Base-by-base conservation (phyloP, 164 flowering plant genomes). In the Annona cherimola region DNA sequence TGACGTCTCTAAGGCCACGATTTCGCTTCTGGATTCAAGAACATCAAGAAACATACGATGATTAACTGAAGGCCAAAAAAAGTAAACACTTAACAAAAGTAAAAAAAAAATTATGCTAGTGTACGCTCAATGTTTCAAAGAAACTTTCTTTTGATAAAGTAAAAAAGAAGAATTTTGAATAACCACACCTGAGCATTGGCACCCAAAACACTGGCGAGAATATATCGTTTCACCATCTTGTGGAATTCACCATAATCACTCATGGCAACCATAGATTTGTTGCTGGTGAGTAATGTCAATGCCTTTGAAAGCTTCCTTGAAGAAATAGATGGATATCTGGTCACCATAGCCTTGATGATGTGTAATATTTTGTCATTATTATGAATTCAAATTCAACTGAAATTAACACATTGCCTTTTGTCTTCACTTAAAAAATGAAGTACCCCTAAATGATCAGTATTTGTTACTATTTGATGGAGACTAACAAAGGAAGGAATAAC, bases 161-260 rank as follows among this genome's bases (percentile, higher is more conserved):
- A 16, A 50, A 5, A n/a, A 16, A 50, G 4, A 19, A 42, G 40
- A 50, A 50, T 8, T 42, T 18, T 39, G 55, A 60, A 61, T 26
- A 60, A 43, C 61, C 57, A 64, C 74, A 95, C 99, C 99, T 91
- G 98, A 77, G 99, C 97, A 82, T 68, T 83, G 26, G 94, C 72
- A 61, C 96, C 96, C 78, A 96, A 71, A 73, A 88, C 73, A 75
- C 84, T 79, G n/a, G 87, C 66, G 45, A 96, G 79, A 44, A 93
- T 42, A 67, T 76, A 59, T 20, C 86, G 80, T 73, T 93, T 96
- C 5, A 77, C 84, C 71, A 77, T 78, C 81, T 86, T 92, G 83
- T 96, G 92, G 77, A 89, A 92, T 19, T 90, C 96, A 43, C 84
- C 69, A 66, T 93, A 92, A 80, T 96, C 98, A 81, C 99, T 91